A percentile compares a stretch with the other conserved stretches of the same genome.
These are phyloP conservation scores for Diaporthe sp. DNA, from an alignment of 2,329 filamentous ascomycete genomes.

Conservation along the genomic window DNA sequence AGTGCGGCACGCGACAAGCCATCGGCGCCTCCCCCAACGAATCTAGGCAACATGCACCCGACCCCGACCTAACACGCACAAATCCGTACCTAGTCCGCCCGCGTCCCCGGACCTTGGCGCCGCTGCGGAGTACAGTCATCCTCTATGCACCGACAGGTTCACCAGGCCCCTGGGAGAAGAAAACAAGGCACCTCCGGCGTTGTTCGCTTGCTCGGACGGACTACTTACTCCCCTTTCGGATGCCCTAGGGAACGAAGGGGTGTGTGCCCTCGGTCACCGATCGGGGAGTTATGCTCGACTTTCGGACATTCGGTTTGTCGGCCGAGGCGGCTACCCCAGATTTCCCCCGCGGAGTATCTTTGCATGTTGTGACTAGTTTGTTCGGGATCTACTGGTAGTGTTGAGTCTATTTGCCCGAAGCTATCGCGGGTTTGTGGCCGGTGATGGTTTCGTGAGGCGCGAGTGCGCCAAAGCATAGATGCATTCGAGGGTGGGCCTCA, in stretches of 20 bases:
- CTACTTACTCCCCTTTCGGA: neutral
- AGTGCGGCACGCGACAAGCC: slow-evolving; percentile 2
- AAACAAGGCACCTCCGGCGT: neutral
- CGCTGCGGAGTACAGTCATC: slow-evolving; percentile 27
- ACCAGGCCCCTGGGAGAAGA: neutral
- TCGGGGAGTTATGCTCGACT: neutral
- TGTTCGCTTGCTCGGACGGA: neutral
- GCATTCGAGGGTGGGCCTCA: too few species aligned
- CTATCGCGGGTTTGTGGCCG: neutral
- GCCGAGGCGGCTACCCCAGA: slow-evolving; percentile 14
- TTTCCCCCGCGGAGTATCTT: slow-evolving; percentile 18
- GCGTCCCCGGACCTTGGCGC: slow-evolving; percentile 20
- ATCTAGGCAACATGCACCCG: slow-evolving; percentile 29
- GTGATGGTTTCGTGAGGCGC: neutral
- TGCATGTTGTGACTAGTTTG: neutral
- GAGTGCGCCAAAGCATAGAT: neutral
- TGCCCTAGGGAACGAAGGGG: neutral
- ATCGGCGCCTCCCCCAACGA: slow-evolving; percentile 4
- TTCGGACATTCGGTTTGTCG: slow-evolving; percentile 33
- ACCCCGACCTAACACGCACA: neutral
- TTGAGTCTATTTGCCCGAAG: slow-evolving; percentile 10
- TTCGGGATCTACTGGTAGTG: slow-evolving; percentile 19
- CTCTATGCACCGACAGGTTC: neutral
- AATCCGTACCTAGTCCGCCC: neutral
- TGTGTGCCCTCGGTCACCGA: slow-evolving; percentile 28